Evolutionary conservation across 2,329 filamentous ascomycete genomes (phyloP).

Genomic region (Teratosphaeria nubilosa): DNA sequence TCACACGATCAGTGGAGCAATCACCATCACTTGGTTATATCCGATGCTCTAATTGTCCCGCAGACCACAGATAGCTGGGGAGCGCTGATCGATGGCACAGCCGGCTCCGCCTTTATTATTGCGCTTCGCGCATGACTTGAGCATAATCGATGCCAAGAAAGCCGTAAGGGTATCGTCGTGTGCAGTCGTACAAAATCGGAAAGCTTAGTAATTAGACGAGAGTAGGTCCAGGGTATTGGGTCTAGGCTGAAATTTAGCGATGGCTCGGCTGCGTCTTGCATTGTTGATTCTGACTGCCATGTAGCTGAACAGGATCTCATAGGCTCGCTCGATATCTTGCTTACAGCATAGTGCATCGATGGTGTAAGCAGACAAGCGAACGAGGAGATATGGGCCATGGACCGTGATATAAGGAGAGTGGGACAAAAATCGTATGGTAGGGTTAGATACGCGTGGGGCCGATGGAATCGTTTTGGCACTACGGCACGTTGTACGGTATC

Average conservation of each 20-base stretch:
- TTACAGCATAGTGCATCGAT: not conserved
- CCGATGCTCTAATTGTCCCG: not conserved
- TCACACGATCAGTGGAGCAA: not conserved
- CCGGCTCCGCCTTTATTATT: not conserved
- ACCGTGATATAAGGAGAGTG: not conserved
- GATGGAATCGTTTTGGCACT: no score
- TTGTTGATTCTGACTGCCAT: not conserved
- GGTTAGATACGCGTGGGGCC: not conserved
- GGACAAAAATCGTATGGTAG: not conserved
- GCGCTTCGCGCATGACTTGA: not conserved
- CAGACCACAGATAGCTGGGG: not conserved
- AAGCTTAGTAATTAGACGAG: not conserved
- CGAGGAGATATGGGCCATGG: not conserved
- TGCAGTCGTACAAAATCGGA: not conserved
- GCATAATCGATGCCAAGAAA: not conserved
- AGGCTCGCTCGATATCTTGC: not conserved
- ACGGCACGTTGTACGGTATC: no score
- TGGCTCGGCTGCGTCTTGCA: not conserved
- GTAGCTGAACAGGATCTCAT: not conserved
- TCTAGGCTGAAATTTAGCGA: not conserved
- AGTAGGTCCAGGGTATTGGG: not conserved
- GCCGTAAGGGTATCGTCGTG: not conserved
- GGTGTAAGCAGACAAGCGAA: not conserved
- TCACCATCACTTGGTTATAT: not conserved
- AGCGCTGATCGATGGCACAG: not conserved